Conservation (phyloP, 768 basidiomycete species). For the Russula sp. region DNA sequence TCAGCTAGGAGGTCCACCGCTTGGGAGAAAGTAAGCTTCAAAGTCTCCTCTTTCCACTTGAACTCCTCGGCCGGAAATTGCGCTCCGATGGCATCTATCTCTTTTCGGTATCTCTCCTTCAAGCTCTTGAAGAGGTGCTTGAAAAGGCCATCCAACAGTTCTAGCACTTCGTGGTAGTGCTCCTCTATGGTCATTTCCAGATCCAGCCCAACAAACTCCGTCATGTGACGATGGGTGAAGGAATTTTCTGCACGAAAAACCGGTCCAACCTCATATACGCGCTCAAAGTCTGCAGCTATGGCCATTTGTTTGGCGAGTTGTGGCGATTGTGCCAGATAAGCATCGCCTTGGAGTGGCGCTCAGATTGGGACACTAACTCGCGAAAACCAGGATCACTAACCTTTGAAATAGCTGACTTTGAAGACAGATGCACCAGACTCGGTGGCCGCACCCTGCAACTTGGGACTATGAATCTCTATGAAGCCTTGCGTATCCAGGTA, state of each 20-base stretch:
- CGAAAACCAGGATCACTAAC: slow-evolving; percentile 40
- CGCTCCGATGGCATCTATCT: slow-evolving; percentile 75
- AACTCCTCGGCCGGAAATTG: slow-evolving; percentile 97
- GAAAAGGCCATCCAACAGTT: slow-evolving; percentile 84
- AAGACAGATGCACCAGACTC: slow-evolving; percentile 97
- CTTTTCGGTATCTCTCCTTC: slow-evolving; percentile 68
- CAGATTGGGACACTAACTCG: neutral
- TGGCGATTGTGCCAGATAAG: slow-evolving; percentile 94
- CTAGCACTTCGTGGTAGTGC: slow-evolving; percentile 97
- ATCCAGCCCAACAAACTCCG: slow-evolving; percentile 98
- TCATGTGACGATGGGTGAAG: slow-evolving; percentile 96
- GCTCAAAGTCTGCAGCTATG: slow-evolving; percentile 96
- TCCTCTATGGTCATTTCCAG: slow-evolving; percentile 98
- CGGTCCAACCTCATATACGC: slow-evolving; percentile 94
- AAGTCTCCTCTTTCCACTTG: slow-evolving; percentile 87
- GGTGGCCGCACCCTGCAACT: slow-evolving; percentile 94
- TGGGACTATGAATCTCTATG: slow-evolving; percentile 95
- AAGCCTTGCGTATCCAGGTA: slow-evolving; percentile 74
- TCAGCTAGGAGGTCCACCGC: slow-evolving; percentile 84
- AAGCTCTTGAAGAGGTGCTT: slow-evolving; percentile 83
- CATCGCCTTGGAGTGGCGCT: slow-evolving; percentile 53
- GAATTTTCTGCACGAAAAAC: slow-evolving; percentile 98
- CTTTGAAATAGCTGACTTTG: slow-evolving; percentile 98
- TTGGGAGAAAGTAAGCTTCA: slow-evolving; percentile 81
- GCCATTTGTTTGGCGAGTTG: slow-evolving; percentile 99